Evolutionary conservation across 106 monocot genomes (phyloP).

Genomic region (Dendrobium nobile): DNA sequence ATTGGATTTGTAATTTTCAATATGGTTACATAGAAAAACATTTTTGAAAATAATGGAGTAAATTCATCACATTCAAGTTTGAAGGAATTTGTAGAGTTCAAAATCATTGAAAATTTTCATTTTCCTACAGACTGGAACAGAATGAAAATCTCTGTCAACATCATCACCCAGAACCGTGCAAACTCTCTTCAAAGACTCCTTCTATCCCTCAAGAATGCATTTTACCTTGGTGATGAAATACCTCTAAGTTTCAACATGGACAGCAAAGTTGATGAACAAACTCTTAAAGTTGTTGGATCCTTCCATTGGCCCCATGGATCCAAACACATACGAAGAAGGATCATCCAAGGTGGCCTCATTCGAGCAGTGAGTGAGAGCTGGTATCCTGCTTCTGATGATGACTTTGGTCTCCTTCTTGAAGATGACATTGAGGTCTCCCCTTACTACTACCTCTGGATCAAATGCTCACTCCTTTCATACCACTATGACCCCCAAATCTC

Average conservation of each 20-base stretch:
- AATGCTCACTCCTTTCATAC: constrained; percentile 79
- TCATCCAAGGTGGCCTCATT: constrained; percentile 93
- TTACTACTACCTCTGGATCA: constrained; percentile 97
- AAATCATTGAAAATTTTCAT: neutral
- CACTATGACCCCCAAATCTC: constrained; percentile 83
- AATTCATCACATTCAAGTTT: no score
- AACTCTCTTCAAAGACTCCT: constrained; percentile 68
- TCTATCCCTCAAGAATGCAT: constrained; percentile 62
- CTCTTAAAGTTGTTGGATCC: constrained; percentile 62
- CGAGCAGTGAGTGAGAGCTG: constrained; percentile 98
- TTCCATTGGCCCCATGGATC: constrained; percentile 83
- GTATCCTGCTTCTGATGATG: constrained; percentile 83
- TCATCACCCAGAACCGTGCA: constrained; percentile 89
- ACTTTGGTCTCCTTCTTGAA: constrained; percentile 81
- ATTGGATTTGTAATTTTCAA: no score
- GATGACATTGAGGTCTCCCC: constrained; percentile 99
- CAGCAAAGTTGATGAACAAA: constrained; percentile 75
- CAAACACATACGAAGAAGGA: constrained; percentile 55
- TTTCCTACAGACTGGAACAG: constrained; percentile 75
- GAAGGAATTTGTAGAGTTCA: no score
- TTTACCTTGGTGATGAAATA: constrained; percentile 78
- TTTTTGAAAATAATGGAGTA: no score
- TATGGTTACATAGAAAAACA: no score
- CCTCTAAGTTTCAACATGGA: constrained; percentile 94
- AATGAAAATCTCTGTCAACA: constrained; percentile 82